Base-by-base conservation (phyloP, 192 early-diverging fungal genomes). In the Spizellomyces sp. region DNA sequence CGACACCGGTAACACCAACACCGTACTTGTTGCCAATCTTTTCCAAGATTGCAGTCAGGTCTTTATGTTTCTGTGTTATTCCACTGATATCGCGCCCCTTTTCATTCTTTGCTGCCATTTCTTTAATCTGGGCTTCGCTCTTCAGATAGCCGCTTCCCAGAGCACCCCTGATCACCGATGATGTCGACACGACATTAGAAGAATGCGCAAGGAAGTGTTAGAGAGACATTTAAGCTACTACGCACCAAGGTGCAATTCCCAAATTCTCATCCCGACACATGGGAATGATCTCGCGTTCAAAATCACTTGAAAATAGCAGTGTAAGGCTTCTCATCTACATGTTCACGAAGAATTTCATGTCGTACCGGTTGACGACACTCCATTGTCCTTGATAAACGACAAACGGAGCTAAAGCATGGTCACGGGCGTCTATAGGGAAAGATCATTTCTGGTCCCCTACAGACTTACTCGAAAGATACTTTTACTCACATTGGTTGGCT, bases 321-420 rank as follows among this genome's bases (percentile, higher is more conserved):
- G 27, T 36, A 36, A 36, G 27, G 1, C 27, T 3, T 36, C 27
- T 36, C 3, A 36, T 2, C 27, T 36, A 36, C 27, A 36, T 36
- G 27, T 36, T 36, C 27, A 36, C 27, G 27, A 3, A 36, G 3
- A 36, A 0, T 2, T 36, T 36, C 27, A 36, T 36, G 1, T 0
- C 27, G 3, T 36, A 36, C 27, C 76, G 56, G 5, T 63, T 8
- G 45, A 46, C 69, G n/a, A 70, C 48, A 46, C 69, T 75, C 76
- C 76, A 78, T 62, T 58, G 67, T 41, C 76, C 76, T 64, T 78
- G 76, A 52, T 78, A 78, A n/a, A 78, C 58, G 36, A 62, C 66
- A 66, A 78, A 70, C 12, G 55, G 72, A 14, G 66, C 14, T 10
- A 70, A 48, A 6, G n/a, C 60, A 21, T 70, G 42, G 19, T 61